Evolutionary conservation across 2,329 filamentous ascomycete genomes (phyloP).

Genomic region (Colletotrichum melonis): DNA sequence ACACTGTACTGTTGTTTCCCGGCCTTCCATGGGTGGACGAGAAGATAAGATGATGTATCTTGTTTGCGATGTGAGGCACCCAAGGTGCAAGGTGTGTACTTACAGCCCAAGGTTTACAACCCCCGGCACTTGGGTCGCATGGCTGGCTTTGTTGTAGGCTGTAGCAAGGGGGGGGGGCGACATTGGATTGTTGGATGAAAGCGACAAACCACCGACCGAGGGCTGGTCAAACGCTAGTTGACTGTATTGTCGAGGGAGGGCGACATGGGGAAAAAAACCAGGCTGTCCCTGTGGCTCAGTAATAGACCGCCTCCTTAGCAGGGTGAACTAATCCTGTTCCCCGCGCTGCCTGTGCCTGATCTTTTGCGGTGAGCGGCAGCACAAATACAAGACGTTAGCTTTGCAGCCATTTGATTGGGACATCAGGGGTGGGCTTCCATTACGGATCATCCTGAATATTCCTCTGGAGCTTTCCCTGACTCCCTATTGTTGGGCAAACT

Average conservation of each 20-base stretch:
- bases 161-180: not conserved
- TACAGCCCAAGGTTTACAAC: conserved; percentile 26
- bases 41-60: conserved; percentile 16
- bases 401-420: conserved; percentile 15
- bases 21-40: conserved; percentile 9
- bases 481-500: conserved; percentile 1
- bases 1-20: not conserved
- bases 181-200: conserved; percentile 27
- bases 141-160: conserved; percentile 17
- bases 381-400: conserved; percentile 12
- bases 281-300: conserved; percentile 32
- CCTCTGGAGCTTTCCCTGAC: conserved; percentile 5
- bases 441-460: conserved; percentile 11
- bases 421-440: conserved; percentile 4
- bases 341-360: conserved; percentile 28
- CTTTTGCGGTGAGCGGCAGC: conserved; percentile 30
- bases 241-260: conserved; percentile 8
- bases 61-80: conserved; percentile 25
- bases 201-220: conserved; percentile 23
- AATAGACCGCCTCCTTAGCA: conserved; percentile 31
- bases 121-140: conserved; percentile 35
- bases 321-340: conserved; percentile 9
- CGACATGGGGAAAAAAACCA: conserved; percentile 23
- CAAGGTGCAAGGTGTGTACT: not conserved
- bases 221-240: conserved; percentile 32